Percentiles rank a stretch among this genome's conserved stretches.
These are phyloP conservation scores for Eucalyptus pauciflora DNA, from an alignment of 345 rosid species.

Conservation along the genomic window DNA sequence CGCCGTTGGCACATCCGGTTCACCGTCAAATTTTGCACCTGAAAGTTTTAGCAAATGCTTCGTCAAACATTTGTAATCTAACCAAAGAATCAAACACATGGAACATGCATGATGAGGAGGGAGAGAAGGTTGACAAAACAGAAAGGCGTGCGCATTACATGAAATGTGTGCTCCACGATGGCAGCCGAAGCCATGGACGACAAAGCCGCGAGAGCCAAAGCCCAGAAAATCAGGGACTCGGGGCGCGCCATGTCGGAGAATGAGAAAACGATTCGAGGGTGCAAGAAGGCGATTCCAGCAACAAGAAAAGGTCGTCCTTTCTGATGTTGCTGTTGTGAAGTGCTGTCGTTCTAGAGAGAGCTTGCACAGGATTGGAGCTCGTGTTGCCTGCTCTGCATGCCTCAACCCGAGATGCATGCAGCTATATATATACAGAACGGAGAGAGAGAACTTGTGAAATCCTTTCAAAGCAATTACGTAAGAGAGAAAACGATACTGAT, in stretches of 20 bases:
- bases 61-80: background rate
- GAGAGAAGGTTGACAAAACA: background rate
- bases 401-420: background rate
- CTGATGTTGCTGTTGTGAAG: background rate
- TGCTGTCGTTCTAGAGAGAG: background rate
- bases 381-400: background rate
- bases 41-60: background rate
- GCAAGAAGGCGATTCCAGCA: background rate
- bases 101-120: background rate
- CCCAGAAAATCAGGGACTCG: background rate
- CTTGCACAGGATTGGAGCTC: background rate
- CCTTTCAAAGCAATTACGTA: background rate
- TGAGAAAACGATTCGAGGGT: background rate
- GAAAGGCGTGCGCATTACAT: background rate
- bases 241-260: background rate
- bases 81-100: background rate
- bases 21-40: conserved; percentile 70
- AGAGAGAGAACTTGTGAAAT: background rate
- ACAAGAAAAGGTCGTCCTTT: background rate
- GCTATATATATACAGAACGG: background rate
- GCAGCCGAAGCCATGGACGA: background rate
- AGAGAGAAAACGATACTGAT: background rate
- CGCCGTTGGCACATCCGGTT: conserved; percentile 46
- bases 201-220: background rate
- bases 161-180: conserved; percentile 3